Evolutionary conservation across 1,139 yeast genomes (phyloP).

Genomic region (Pneumocystis carinii): DNA sequence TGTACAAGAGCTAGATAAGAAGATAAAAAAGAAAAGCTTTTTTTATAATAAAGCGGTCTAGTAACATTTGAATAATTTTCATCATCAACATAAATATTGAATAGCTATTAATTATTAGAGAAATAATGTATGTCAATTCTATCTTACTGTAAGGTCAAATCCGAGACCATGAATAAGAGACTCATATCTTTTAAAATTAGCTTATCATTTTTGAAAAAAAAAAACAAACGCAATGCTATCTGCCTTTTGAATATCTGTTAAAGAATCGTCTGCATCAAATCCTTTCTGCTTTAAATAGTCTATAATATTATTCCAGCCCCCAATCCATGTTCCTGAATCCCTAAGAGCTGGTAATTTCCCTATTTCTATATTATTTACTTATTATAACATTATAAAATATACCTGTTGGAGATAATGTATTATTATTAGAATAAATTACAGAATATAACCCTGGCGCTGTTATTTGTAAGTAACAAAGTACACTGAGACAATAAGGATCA

Average conservation of each 20-base stretch:
- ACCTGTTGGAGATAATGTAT: not conserved
- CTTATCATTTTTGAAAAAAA: not conserved
- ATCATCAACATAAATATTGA: not conserved
- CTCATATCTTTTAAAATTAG: not conserved
- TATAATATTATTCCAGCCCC: conserved; percentile 1
- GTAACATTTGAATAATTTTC: not conserved
- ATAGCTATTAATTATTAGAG: not conserved
- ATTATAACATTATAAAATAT: not conserved
- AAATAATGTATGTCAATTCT: not conserved
- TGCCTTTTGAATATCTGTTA: not conserved
- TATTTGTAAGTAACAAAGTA: conserved; percentile 1
- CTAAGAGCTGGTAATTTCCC: conserved; percentile 4
- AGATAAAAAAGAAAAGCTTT: not conserved
- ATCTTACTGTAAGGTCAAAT: not conserved
- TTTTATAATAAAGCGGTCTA: not conserved
- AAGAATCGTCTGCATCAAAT: conserved; percentile 1
- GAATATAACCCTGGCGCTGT: conserved; percentile 1
- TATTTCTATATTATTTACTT: not conserved
- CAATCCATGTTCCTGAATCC: conserved; percentile 4
- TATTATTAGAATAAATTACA: not conserved
- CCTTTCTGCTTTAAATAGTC: conserved; percentile 5
- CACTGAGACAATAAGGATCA: conserved; percentile 5
- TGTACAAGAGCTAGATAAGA: not conserved
- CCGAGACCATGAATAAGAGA: not conserved
- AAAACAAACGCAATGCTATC: not conserved